phyloP scores from a whole-genome alignment of 176 grass and related monocot genomes.

The Rhynchospora tenuis region DNA sequence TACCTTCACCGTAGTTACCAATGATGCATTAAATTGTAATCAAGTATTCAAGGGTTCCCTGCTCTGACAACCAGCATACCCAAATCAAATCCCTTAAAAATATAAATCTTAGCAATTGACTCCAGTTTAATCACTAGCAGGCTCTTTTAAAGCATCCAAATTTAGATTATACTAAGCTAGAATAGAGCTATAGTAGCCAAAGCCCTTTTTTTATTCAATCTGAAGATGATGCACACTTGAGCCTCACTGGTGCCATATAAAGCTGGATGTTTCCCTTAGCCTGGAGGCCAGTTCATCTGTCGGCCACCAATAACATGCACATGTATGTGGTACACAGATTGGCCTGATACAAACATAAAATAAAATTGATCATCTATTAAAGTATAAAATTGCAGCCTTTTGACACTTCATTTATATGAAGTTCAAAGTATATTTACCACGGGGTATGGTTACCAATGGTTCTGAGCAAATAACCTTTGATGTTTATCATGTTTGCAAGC shows the following conservation, averaged over 20 bases:
- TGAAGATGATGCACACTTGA: background rate
- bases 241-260: background rate
- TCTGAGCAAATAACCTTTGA: background rate
- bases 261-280: slow-evolving; percentile 33
- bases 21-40: background rate
- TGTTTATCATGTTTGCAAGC: background rate
- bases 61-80: background rate
- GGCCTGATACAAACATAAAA: slow-evolving; percentile 41
- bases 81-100: background rate
- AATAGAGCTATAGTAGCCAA: background rate
- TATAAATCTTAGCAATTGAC: background rate
- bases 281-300: slow-evolving; percentile 88
- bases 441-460: background rate
- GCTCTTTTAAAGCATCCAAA: background rate
- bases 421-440: background rate
- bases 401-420: background rate
- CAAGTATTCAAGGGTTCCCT: background rate
- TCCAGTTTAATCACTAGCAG: background rate
- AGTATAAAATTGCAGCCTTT: background rate
- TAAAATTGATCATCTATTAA: background rate
- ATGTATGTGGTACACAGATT: slow-evolving; percentile 92
- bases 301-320: slow-evolving; percentile 84
- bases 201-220: background rate
- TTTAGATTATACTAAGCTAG: background rate
- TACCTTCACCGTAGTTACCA: background rate